Evolutionary conservation across 805 yeast genomes (phyloP).

Genomic region (Candida parachauliodes): DNA sequence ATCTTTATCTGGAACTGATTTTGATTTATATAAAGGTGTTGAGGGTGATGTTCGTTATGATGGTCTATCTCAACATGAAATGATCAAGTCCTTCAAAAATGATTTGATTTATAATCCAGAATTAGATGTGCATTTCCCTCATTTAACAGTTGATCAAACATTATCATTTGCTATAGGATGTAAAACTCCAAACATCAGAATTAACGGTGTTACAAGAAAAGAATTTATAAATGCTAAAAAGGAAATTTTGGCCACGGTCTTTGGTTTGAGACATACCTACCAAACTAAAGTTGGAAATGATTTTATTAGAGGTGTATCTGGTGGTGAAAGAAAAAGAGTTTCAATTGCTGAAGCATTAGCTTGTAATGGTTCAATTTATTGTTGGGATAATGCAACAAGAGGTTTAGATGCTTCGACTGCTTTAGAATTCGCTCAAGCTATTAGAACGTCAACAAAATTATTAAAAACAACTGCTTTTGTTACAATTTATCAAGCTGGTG

Average conservation of each 20-base stretch:
- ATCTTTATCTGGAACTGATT: conserved; percentile 23
- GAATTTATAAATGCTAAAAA: conserved; percentile 40
- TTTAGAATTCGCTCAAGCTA: conserved; percentile 27
- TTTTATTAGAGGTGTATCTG: conserved; percentile 61
- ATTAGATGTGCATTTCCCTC: conserved; percentile 73
- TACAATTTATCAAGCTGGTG: conserved; percentile 44
- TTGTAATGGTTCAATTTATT: conserved; percentile 35
- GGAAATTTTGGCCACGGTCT: conserved; percentile 26
- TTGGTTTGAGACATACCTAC: conserved; percentile 28
- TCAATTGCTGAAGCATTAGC: conserved; percentile 66
- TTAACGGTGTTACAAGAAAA: conserved; percentile 43
- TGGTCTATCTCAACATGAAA: conserved; percentile 56
- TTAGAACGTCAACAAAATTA: conserved; percentile 37
- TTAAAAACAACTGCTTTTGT: conserved; percentile 55
- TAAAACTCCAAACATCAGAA: conserved; percentile 58
- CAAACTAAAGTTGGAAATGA: conserved; percentile 31
- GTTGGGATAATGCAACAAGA: conserved; percentile 34
- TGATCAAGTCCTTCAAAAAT: conserved; percentile 54
- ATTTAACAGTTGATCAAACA: conserved; percentile 71
- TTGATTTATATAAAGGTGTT: conserved; percentile 19
- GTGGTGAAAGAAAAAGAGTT: conserved; percentile 73
- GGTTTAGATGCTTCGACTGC: conserved; percentile 34
- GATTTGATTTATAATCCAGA: conserved; percentile 59
- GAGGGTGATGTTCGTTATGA: conserved; percentile 49
- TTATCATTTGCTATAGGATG: conserved; percentile 65